Conservation (phyloP, 345 rosid genomes). For the Lepidium sativum region DNA sequence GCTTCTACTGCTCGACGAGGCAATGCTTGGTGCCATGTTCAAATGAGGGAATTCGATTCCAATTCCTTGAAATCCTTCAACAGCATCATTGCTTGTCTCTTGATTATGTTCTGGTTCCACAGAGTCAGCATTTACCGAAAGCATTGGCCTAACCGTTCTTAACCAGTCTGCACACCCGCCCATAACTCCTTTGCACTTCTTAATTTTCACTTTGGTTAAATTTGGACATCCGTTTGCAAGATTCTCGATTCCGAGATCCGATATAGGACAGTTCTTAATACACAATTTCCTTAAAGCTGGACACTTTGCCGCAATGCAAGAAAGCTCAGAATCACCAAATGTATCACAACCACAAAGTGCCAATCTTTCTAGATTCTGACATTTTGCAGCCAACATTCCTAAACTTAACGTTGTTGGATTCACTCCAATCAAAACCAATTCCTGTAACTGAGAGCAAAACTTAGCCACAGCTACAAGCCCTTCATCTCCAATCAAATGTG, state of each 20-base stretch:
- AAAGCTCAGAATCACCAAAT: constrained; percentile 66
- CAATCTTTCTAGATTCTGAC: constrained; percentile 55
- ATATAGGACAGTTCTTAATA: constrained; percentile 66
- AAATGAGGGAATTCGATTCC: constrained; percentile 38
- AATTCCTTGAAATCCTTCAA: constrained; percentile 47
- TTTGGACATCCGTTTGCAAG: constrained; percentile 66
- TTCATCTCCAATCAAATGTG: constrained; percentile 60
- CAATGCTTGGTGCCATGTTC: constrained; percentile 29
- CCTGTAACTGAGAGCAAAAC: constrained; percentile 57
- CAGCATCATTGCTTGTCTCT: constrained; percentile 43
- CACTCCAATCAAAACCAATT: constrained; percentile 68
- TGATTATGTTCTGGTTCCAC: constrained; percentile 38
- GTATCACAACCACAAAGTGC: constrained; percentile 74
- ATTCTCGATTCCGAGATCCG: constrained; percentile 52
- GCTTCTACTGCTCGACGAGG: constrained; percentile 32
- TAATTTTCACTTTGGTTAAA: constrained; percentile 68
- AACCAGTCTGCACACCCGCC: constrained; percentile 43
- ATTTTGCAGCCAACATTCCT: constrained; percentile 50
- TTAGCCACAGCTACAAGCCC: constrained; percentile 54
- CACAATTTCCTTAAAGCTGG: constrained; percentile 59
- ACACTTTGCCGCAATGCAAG: constrained; percentile 64
- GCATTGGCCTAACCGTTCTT: constrained; percentile 36
- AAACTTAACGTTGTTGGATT: constrained; percentile 59
- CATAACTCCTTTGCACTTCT: constrained; percentile 65
- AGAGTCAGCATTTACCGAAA: constrained; percentile 52